Evolutionary conservation across 805 yeast genomes (phyloP), one percentile per base, ranked within the genome.

Genomic region (Myxozyma neotropica): DNA sequence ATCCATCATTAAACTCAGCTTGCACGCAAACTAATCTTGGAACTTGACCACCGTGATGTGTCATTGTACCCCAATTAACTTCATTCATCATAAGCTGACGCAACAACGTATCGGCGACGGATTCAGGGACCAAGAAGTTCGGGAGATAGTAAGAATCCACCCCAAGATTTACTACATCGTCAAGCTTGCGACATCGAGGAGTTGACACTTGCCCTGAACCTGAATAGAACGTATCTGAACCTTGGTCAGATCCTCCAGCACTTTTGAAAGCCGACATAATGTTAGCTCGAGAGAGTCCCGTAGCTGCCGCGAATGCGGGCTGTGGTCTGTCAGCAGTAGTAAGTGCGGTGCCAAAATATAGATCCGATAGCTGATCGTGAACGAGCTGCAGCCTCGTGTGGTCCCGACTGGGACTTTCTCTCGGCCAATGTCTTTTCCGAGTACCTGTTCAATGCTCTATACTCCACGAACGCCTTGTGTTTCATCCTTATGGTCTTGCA

Each of bases 401-500:
- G n/a, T n/a, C n/a, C n/a, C n/a, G n/a, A n/a, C n/a, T n/a, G n/a
- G n/a, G n/a, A n/a, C n/a, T n/a, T n/a, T n/a, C n/a, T n/a, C n/a
- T n/a, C n/a, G n/a, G n/a, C n/a, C n/a, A n/a, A n/a, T n/a, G n/a
- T n/a, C n/a, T n/a, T n/a, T 92, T 92, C 73, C 46, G 67, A n/a
- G 77, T 80, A 29, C 84, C 86, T 1, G 84, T 87, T 7, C 84
- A 84, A 64, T 92, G 87, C 6, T 89, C 95, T 0, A 89, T 90
- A 58, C 77, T 88, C 55, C 87, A 93, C 67, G 97, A 93, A 71
- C 81, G 99, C 71, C 81, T 98, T 68, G 84, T 88, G 1, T 74
- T 83, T 59, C 86, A 92, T 1, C 99, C 98, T 0, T 88, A 86
- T 71, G 99, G 98, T 3, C 72, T 93, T 53, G 74, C 81, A 23